Evolutionary conservation across 768 basidiomycete species (phyloP).

Genomic region (Amylocystis lapponica): DNA sequence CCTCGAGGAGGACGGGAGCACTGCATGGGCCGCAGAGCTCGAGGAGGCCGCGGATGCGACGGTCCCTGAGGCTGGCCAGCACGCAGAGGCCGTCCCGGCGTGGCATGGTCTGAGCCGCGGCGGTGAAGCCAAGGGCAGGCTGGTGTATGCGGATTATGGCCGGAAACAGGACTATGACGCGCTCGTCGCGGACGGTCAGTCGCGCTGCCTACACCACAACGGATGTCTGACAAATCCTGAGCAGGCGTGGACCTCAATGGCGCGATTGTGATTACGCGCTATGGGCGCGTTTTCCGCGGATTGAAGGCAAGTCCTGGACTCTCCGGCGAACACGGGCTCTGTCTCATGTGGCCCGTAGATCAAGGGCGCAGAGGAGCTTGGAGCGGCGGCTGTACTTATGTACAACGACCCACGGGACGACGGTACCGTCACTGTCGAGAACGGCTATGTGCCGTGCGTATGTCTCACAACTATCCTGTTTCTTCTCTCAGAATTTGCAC

Average conservation of each 20-base stretch:
- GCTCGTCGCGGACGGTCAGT: conserved; percentile 33
- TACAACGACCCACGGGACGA: conserved; percentile 87
- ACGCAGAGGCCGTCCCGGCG: conserved; percentile 62
- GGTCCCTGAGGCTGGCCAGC: conserved; percentile 68
- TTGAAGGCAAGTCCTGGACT: conserved; percentile 54
- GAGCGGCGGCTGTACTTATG: conserved; percentile 73
- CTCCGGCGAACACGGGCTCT: conserved; percentile 1
- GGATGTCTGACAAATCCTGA: too few species aligned
- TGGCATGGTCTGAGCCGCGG: conserved; percentile 83
- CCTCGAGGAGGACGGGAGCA: conserved; percentile 45
- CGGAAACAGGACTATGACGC: conserved; percentile 66
- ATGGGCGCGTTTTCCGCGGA: conserved; percentile 75
- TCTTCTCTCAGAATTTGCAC: too few species aligned
- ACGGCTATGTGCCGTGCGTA: conserved; percentile 59
- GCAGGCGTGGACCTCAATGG: conserved; percentile 69
- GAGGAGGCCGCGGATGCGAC: conserved; percentile 66
- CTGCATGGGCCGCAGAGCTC: conserved; percentile 67
- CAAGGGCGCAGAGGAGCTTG: conserved; percentile 77
- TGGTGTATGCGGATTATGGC: conserved; percentile 81
- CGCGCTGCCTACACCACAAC: too few species aligned
- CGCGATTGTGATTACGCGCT: conserved; percentile 74
- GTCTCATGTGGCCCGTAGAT: conserved; percentile 51
- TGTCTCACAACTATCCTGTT: not conserved
- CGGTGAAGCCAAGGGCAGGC: conserved; percentile 65
- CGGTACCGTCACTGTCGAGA: conserved; percentile 66